These are phyloP conservation scores for Parathielavia appendiculata DNA, from an alignment of 495 filamentous ascomycete genomes.

Conservation along the genomic window DNA sequence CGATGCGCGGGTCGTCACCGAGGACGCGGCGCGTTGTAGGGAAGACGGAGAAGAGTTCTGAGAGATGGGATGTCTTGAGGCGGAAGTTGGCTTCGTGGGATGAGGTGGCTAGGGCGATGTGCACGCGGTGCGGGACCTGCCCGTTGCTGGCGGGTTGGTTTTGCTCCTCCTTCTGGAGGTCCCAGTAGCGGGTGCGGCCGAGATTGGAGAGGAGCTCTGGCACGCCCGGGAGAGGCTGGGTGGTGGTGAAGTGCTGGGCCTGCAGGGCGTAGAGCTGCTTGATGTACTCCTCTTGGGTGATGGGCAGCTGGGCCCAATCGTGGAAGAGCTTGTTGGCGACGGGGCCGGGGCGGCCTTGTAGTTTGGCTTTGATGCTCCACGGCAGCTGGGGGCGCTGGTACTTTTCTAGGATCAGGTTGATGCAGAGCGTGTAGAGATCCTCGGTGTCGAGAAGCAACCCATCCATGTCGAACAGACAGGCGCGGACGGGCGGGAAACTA, in stretches of 20 bases:
- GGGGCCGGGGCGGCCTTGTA: conserved; percentile 85
- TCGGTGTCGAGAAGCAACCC: conserved; percentile 91
- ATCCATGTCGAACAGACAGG: conserved; percentile 99
- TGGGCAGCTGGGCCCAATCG: conserved; percentile 84
- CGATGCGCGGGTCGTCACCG: conserved; percentile 82
- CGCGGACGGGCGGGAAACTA: conserved; percentile 73
- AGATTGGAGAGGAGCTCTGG: conserved; percentile 57
- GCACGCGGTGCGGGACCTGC: conserved; percentile 50
- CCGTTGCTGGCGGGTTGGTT: conserved; percentile 21
- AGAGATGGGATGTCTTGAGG: conserved; percentile 73
- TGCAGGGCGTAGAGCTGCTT: conserved; percentile 58
- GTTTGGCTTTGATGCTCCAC: conserved; percentile 88
- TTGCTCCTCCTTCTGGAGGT: conserved; percentile 19
- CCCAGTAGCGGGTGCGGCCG: conserved; percentile 43
- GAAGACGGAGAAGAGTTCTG: conserved; percentile 70
- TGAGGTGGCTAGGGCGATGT: conserved; percentile 85
- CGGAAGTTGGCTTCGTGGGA: conserved; percentile 64
- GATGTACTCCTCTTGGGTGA: conserved; percentile 60
- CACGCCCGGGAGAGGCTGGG: conserved; percentile 75
- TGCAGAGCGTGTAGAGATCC: conserved; percentile 80
- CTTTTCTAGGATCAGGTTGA: conserved; percentile 72
- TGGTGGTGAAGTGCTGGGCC: conserved; percentile 61
- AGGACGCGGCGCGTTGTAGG: conserved; percentile 61
- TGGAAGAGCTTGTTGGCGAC: conserved; percentile 51
- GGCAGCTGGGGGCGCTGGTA: conserved; percentile 69